Base-by-base conservation (phyloP, 179 eudicot genomes). In the Heliamphora ciliata region DNA sequence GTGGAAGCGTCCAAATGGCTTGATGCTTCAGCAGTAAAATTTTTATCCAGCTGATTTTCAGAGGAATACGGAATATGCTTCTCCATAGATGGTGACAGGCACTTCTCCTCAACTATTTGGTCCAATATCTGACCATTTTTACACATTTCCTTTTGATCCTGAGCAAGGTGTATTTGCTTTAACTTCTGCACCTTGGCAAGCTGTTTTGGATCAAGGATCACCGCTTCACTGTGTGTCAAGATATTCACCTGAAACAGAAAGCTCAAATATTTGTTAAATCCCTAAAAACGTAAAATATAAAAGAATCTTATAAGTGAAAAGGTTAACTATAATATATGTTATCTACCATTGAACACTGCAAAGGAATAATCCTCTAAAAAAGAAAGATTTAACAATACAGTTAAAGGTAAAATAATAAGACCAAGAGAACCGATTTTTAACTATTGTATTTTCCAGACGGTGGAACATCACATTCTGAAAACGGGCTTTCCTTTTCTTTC, bases 151-250 rank as follows among this genome's bases (percentile, higher is more conserved):
- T 47, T 87, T 79, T 80, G 82, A 81, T 93, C 97, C 78, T 93
- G 95, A 46, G 89, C 90, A 78, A 48, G 14, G 81, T 93, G 95
- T 47, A 73, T 51, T 81, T 61, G 80, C 84, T 88, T 93, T 79
- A 93, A 80, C 3, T 48, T 4, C 18, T 74, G 76, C 75, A 91
- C 87, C 3, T 0, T 48, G 18, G 10, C 46, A 17, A 83, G 87
- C 11, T 74, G 52, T 54, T 73, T n/a, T 13, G 86, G 51, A 4
- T 44, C 17, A 52, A 87, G 79, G 60, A 67, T 78, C 52, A 82
- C 76, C 67, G 85, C 87, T 31, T 88, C 84, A 0, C 93, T 90
- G 83, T 93, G 94, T n/a, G 91, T 91, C 85, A 91, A 77, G 55
- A 93, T 89, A 82, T 93, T 91, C 82, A 93, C 97, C 80, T 85